Base-by-base conservation (phyloP, 2,329 filamentous ascomycete species). In the Penicillium decumbens region DNA sequence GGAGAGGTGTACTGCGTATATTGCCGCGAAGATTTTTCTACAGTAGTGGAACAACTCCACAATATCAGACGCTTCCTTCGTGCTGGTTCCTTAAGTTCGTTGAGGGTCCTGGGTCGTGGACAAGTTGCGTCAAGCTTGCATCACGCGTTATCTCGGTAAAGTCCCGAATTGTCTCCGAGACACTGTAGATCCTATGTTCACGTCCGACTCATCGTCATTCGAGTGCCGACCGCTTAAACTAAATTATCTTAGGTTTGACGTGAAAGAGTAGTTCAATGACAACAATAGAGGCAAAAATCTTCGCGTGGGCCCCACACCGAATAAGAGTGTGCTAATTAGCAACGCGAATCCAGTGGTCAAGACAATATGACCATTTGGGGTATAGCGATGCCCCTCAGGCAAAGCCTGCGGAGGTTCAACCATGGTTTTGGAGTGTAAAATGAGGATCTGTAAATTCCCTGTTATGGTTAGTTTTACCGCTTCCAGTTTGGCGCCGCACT, bases 321-420 rank as follows among this genome's bases (percentile, higher is more conserved):
- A 56, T 54, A 51, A 58, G 45, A 40, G 49, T 49, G 47, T 53
- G 48, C 50, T 51, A 60, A 54, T 53, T 47, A 53, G 45, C 49
- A 55, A 62, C 50, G 53, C 55, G 56, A 56, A 56, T 57, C 45
- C 38, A 46, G 43, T 48, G 33, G 42, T 49, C 51, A 53, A 59
- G 56, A 54, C 56, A 61, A 61, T 53, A 60, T 61, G 33, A 54
- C 60, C 51, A 24, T 15, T 53, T 64, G 55, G 23, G 59, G 62
- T 49, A 59, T 56, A 43, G 59, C 41, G 40, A 38, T 20, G 15
- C 33, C 15, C 10, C 15, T 37, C 9, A 45, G 48, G 41, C 46
- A 50, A 57, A 58, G 58, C 51, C 49, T 45, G 57, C 56, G 60
- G 64, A 63, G 63, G 59, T 59, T 62, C 57, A 67, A 60, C 63